A percentile compares a stretch with the other conserved stretches of the same genome.
Evolutionary conservation across 2,329 filamentous ascomycete species (phyloP).

Genomic region (Pochonia chlamydosporia): DNA sequence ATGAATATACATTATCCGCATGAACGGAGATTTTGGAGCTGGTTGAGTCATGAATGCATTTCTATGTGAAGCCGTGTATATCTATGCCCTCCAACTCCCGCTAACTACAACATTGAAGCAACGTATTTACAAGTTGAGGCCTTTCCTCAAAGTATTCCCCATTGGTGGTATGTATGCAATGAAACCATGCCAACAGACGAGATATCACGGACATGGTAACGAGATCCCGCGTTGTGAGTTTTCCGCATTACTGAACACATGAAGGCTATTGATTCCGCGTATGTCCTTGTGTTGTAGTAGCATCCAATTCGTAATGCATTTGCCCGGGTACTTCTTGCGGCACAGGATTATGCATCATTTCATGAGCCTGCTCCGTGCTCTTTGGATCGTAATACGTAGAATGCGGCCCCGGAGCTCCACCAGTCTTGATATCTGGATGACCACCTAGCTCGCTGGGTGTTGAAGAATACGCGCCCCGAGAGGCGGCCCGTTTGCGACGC

Average conservation of each 20-base stretch:
- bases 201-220: no score
- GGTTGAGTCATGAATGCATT: background rate
- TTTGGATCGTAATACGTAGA: background rate
- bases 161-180: no score
- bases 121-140: no score
- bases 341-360: conserved; percentile 7
- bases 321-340: conserved; percentile 3
- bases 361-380: conserved; percentile 3
- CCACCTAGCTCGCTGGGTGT: no score
- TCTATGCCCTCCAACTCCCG: no score
- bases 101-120: no score
- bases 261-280: background rate
- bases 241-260: background rate
- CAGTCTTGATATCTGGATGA: no score
- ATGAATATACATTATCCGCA: background rate
- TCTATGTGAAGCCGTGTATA: background rate
- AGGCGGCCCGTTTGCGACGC: conserved; percentile 8
- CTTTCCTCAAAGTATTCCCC: no score
- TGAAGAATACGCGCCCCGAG: no score
- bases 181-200: no score
- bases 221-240: no score
- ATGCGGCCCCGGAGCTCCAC: background rate
- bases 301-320: conserved; percentile 10
- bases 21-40: background rate
- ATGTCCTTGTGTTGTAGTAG: background rate